A percentile compares a stretch with the other conserved stretches of the same genome.
Conservation (phyloP, 177 flowering plant species). For the Viscum album region DNA sequence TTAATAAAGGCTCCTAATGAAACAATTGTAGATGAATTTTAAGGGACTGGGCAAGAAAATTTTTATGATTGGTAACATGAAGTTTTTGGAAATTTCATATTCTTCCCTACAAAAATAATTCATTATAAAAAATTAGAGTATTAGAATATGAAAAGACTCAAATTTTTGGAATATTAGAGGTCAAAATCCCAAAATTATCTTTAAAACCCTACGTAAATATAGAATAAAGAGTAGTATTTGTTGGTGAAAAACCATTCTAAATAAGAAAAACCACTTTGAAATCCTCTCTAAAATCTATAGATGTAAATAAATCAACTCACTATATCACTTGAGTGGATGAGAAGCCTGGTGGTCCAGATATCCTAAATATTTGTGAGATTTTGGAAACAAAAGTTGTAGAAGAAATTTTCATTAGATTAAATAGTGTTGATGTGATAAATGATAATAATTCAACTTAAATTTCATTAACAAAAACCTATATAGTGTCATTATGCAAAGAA, state of each 20-base stretch:
- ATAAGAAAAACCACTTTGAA: slow-evolving; percentile 22
- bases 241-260: slow-evolving; percentile 15
- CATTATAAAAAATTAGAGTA: slow-evolving; percentile 15
- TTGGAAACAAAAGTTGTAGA: slow-evolving; percentile 23
- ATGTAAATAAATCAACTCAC: slow-evolving; percentile 33
- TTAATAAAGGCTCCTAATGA: slow-evolving; percentile 4
- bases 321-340: slow-evolving; percentile 90
- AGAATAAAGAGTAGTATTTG: slow-evolving; percentile 13
- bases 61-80: slow-evolving; percentile 9
- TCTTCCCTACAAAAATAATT: slow-evolving; percentile 8
- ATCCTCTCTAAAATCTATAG: slow-evolving; percentile 50
- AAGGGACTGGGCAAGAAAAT: slow-evolving; percentile 11
- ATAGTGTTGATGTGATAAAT: slow-evolving; percentile 15
- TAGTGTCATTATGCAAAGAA: slow-evolving; percentile 55
- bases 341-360: slow-evolving; percentile 19
- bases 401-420: slow-evolving; percentile 12
- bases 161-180: slow-evolving; percentile 6
- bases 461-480: slow-evolving; percentile 80
- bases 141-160: slow-evolving; percentile 13
- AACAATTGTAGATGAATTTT: slow-evolving; percentile 9
- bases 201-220: slow-evolving; percentile 15
- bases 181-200: slow-evolving; percentile 12
- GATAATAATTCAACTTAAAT: slow-evolving; percentile 22
- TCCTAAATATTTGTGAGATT: slow-evolving; percentile 30
- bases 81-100: slow-evolving; percentile 18